These are phyloP conservation scores for Pholiota adiposa DNA, from an alignment of 1,284 basidiomycete species.

Conservation along the genomic window DNA sequence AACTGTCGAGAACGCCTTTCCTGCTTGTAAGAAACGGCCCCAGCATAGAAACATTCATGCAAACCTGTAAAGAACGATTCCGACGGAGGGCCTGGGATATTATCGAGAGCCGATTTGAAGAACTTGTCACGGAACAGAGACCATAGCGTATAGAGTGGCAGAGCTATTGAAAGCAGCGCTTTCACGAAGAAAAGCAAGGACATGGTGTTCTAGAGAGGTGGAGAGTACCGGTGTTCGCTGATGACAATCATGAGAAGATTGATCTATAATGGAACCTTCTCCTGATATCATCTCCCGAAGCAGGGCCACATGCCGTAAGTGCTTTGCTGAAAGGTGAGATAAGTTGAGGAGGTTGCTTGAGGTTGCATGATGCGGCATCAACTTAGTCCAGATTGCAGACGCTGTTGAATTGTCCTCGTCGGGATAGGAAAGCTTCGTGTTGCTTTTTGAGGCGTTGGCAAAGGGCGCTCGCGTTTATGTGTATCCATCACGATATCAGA, in stretches of 20 bases:
- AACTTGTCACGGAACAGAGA: slow-evolving; percentile 21
- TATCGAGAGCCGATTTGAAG: slow-evolving; percentile 27
- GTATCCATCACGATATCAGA: too few species aligned
- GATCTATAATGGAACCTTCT: neutral
- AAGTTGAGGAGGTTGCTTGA: neutral
- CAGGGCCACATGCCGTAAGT: neutral
- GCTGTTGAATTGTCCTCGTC: too few species aligned
- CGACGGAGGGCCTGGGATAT: slow-evolving; percentile 28
- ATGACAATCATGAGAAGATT: slow-evolving; percentile 1
- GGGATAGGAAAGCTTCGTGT: too few species aligned
- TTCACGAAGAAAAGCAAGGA: slow-evolving; percentile 1
- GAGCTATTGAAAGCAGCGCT: neutral
- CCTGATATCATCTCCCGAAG: neutral
- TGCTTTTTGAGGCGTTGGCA: too few species aligned
- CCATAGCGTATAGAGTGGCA: slow-evolving; percentile 14
- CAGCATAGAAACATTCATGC: neutral
- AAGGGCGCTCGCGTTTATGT: too few species aligned
- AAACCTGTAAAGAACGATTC: slow-evolving; percentile 24
- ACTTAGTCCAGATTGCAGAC: too few species aligned
- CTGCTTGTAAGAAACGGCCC: neutral
- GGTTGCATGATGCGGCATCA: neutral
- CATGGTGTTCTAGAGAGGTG: neutral
- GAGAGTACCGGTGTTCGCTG: neutral
- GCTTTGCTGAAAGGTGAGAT: neutral
- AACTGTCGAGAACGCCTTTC: slow-evolving; percentile 29